A percentile compares a stretch with the other conserved stretches of the same genome.
These are phyloP conservation scores for Articulospora tetracladia DNA, from an alignment of 495 filamentous ascomycete species.

Conservation along the genomic window DNA sequence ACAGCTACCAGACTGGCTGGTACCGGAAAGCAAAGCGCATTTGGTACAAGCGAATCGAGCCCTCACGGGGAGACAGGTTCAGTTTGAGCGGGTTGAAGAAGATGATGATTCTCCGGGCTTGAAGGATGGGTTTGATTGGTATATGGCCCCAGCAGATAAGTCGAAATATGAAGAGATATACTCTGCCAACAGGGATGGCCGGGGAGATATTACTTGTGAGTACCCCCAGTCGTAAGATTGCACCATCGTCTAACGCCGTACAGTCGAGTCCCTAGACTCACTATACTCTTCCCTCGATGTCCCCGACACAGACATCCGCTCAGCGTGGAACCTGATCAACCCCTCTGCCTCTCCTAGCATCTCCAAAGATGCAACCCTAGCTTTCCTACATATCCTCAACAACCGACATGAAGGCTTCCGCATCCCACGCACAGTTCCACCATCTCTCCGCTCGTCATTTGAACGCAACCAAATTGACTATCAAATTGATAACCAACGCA, in stretches of 20 bases:
- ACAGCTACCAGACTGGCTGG: conserved; percentile 87
- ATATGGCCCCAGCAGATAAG: conserved; percentile 90
- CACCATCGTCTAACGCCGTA: background rate
- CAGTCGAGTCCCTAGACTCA: conserved; percentile 74
- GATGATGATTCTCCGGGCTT: conserved; percentile 78
- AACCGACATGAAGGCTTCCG: conserved; percentile 92
- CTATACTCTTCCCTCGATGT: conserved; percentile 91
- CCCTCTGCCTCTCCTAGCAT: conserved; percentile 73
- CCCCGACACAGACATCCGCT: conserved; percentile 89
- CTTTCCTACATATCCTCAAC: conserved; percentile 94
- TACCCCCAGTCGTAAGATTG: background rate
- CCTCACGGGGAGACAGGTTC: conserved; percentile 65
- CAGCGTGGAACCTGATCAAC: conserved; percentile 96
- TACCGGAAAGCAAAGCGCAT: conserved; percentile 94
- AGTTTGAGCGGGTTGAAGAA: conserved; percentile 74
- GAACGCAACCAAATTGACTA: conserved; percentile 95
- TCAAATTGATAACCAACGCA: conserved; percentile 70
- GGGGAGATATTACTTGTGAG: conserved; percentile 78
- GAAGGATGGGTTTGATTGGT: conserved; percentile 98
- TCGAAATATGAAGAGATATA: conserved; percentile 96
- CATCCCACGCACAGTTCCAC: conserved; percentile 88
- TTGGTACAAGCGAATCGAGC: conserved; percentile 87
- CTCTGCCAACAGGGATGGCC: conserved; percentile 76
- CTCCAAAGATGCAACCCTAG: conserved; percentile 90
- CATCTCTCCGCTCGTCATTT: conserved; percentile 84